These are phyloP conservation scores for Citrus australasica DNA, from an alignment of 345 rosid genomes.

Conservation along the genomic window DNA sequence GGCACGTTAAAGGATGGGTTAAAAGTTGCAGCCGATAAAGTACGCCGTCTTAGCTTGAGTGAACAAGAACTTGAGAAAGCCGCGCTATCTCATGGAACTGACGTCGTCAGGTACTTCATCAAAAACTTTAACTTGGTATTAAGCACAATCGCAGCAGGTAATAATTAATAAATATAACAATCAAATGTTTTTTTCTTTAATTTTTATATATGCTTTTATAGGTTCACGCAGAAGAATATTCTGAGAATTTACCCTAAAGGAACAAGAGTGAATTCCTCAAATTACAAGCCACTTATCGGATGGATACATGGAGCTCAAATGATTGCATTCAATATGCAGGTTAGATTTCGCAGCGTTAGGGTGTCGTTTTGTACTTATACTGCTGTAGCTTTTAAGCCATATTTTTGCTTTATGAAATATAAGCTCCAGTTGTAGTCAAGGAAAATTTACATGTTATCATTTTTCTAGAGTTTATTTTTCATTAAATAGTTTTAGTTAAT, in stretches of 20 bases:
- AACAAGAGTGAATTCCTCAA: conserved; percentile 78
- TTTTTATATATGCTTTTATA: conserved; percentile 8
- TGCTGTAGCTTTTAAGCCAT: no score
- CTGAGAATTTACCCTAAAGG: conserved; percentile 90
- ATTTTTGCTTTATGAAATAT: no score
- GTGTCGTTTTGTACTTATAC: no score
- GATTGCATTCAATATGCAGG: conserved; percentile 98
- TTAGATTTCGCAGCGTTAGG: background rate
- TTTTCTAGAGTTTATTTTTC: no score
- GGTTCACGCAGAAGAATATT: conserved; percentile 81
- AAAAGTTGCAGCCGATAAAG: conserved; percentile 39
- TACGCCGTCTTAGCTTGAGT: conserved; percentile 73
- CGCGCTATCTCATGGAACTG: conserved; percentile 43
- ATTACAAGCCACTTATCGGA: conserved; percentile 77
- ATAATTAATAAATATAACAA: no score
- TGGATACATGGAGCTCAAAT: conserved; percentile 99
- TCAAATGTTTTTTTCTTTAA: no score
- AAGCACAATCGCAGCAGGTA: background rate
- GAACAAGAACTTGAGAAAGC: conserved; percentile 67
- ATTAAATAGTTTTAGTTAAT: no score
- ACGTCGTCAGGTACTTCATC: conserved; percentile 50
- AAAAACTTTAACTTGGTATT: background rate
- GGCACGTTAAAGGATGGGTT: conserved; percentile 44
- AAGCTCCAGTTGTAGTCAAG: no score
- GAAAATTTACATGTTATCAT: no score